Conservation (phyloP, 768 basidiomycete genomes). For the Phylloporus scabripes region DNA sequence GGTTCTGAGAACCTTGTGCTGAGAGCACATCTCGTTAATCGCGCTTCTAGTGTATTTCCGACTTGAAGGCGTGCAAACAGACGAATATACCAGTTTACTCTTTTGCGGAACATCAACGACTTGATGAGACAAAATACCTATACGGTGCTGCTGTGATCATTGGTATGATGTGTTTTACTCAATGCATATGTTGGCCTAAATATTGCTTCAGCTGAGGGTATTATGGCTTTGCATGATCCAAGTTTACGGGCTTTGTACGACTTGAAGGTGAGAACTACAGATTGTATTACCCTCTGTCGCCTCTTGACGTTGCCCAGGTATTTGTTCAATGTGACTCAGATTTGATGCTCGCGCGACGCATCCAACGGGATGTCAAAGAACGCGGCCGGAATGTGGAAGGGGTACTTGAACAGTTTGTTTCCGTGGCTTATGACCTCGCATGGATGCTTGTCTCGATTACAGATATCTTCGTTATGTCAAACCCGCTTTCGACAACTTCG, state of each 20-base stretch:
- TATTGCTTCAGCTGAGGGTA: conserved; percentile 67
- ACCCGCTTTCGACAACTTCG: conserved; percentile 90
- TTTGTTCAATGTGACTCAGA: conserved; percentile 95
- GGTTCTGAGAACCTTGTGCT: neutral
- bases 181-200: neutral
- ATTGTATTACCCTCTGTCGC: neutral
- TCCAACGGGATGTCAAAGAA: conserved; percentile 83
- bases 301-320: conserved; percentile 39
- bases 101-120: conserved; percentile 82
- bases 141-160: conserved; percentile 94
- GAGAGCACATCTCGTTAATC: neutral
- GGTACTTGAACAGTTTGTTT: conserved; percentile 76
- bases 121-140: conserved; percentile 75
- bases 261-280: conserved; percentile 59
- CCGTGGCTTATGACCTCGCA: neutral
- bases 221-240: conserved; percentile 83
- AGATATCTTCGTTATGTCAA: conserved; percentile 95
- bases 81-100: conserved; percentile 93
- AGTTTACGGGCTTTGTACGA: conserved; percentile 79
- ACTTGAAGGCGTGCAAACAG: conserved; percentile 79
- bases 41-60: conserved; percentile 62
- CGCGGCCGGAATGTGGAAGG: conserved; percentile 82
- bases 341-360: conserved; percentile 92
- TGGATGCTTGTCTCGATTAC: conserved; percentile 6
- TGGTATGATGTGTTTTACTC: conserved; percentile 36